Conservation (phyloP, 176 grass and related monocot genomes). For the Musa schizocarpa region DNA sequence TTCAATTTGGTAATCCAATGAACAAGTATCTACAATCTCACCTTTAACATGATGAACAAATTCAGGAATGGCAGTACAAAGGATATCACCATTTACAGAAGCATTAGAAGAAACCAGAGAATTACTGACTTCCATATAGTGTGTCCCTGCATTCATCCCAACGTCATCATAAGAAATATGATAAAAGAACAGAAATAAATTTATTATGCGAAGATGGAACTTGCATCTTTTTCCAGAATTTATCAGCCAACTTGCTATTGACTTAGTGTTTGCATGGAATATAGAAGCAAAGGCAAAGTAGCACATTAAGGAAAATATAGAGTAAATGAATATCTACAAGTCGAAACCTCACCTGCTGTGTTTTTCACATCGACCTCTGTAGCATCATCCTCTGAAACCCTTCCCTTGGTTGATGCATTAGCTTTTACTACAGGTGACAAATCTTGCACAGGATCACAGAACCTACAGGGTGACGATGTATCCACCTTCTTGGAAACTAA, state of each 20-base stretch:
- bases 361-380: conserved; percentile 18
- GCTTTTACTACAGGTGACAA: not conserved
- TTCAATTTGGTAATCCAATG: not conserved
- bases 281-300: not conserved
- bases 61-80: not conserved
- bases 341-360: conserved; percentile 24
- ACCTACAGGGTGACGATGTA: not conserved
- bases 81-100: conserved; percentile 13
- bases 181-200: not conserved
- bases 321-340: not conserved
- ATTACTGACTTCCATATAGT: conserved; percentile 8
- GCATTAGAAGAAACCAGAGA: conserved; percentile 6
- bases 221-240: not conserved
- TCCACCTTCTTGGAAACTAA: conserved; percentile 4
- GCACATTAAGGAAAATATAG: conserved; percentile 4
- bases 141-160: not conserved
- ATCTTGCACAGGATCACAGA: conserved; percentile 7
- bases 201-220: not conserved
- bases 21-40: conserved; percentile 11
- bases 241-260: not conserved
- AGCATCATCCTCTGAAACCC: not conserved
- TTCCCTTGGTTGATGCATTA: not conserved
- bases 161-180: not conserved
- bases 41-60: conserved; percentile 24
- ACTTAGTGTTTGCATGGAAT: not conserved